Percentiles rank a stretch among this genome's conserved stretches.
These are phyloP conservation scores for Clarireedia paspali DNA, from an alignment of 2,329 filamentous ascomycete species.

Conservation along the genomic window DNA sequence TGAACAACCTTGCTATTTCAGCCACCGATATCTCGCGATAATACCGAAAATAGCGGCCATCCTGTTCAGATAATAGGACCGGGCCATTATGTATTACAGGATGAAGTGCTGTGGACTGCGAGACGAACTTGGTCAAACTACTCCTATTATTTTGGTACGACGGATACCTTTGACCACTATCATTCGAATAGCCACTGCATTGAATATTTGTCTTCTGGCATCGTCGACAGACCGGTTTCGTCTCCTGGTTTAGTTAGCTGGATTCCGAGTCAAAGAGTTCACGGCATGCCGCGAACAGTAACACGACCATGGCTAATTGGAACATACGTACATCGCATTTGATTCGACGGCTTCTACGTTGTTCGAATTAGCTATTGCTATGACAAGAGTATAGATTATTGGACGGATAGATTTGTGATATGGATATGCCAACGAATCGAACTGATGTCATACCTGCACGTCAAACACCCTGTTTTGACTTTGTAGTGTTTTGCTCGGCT, in stretches of 20 bases:
- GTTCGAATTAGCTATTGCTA: conserved; percentile 1
- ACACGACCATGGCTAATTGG: background rate
- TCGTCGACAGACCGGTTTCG: conserved; percentile 14
- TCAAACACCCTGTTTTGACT: conserved; percentile 4
- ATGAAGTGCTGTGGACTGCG: background rate
- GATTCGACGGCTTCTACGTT: background rate
- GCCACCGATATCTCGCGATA: conserved; percentile 13
- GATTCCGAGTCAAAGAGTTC: too few species aligned
- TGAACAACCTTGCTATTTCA: conserved; percentile 14
- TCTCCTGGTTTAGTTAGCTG: conserved; percentile 11
- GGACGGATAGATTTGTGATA: background rate
- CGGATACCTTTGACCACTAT: background rate
- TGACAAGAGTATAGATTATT: background rate
- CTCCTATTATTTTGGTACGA: background rate
- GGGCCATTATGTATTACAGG: background rate
- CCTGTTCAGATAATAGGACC: conserved; percentile 7
- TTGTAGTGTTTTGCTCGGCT: conserved; percentile 2
- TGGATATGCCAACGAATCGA: background rate
- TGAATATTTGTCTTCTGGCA: conserved; percentile 13
- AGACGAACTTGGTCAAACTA: background rate
- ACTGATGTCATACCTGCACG: conserved; percentile 3
- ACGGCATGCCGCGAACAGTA: too few species aligned
- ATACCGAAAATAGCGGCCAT: conserved; percentile 14
- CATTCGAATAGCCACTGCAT: conserved; percentile 15
- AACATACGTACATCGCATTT: conserved; percentile 7